Conservation (phyloP, 371 early-diverging fungal species). For the Mucor velutinosus region DNA sequence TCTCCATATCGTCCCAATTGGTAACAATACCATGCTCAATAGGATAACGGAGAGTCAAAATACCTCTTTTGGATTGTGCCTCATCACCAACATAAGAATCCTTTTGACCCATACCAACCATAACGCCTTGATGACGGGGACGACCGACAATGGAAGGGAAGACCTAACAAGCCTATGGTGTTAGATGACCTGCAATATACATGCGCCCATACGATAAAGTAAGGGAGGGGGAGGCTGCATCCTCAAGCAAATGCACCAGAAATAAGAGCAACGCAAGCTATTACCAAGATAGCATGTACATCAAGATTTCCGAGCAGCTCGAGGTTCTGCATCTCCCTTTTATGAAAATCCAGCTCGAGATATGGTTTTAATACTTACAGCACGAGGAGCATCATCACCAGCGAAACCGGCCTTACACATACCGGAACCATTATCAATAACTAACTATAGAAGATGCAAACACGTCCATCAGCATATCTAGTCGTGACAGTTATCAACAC, state of each 20-base stretch:
- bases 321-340: neutral
- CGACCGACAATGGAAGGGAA: conserved; percentile 99
- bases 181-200: neutral
- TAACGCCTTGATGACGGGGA: conserved; percentile 99
- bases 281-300: neutral
- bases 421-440: conserved; percentile 99
- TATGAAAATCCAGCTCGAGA: neutral
- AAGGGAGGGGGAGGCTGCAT: neutral
- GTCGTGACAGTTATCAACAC: neutral
- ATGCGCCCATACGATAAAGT: too few species aligned
- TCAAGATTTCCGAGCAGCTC: neutral
- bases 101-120: conserved; percentile 99
- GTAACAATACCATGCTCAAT: conserved; percentile 99
- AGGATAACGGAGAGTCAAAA: conserved; percentile 99
- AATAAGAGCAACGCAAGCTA: neutral
- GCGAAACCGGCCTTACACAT: conserved; percentile 99
- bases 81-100: conserved; percentile 99
- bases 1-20: conserved; percentile 99
- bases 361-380: conserved; percentile 69
- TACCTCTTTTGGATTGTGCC: conserved; percentile 99
- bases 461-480: neutral
- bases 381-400: conserved; percentile 99
- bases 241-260: neutral
- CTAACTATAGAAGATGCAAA: conserved; percentile 45
- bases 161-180: conserved; percentile 54